Evolutionary conservation across 345 rosid genomes (phyloP).

Genomic region (Lepidium sativum): DNA sequence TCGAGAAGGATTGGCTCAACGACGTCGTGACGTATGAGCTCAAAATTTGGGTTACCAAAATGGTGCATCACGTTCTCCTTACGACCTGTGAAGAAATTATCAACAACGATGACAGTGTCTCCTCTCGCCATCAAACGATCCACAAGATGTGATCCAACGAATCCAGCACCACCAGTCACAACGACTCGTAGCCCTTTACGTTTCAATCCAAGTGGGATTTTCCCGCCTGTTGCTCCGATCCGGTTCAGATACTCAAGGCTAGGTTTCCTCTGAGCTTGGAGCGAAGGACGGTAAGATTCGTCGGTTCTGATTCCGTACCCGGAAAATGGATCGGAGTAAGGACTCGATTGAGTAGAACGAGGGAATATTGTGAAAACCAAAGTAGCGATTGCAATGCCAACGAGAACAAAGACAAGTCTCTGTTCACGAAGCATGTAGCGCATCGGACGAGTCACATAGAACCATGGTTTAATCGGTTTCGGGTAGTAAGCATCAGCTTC

Average conservation of each 20-base stretch:
- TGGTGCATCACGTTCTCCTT: conserved; percentile 71
- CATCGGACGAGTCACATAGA: conserved; percentile 44
- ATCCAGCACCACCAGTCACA: conserved; percentile 85
- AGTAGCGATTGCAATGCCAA: conserved; percentile 53
- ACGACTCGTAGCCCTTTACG: conserved; percentile 49
- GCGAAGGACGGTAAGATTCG: conserved; percentile 11
- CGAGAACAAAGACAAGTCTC: conserved; percentile 43
- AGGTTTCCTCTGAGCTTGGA: conserved; percentile 26
- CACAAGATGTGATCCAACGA: conserved; percentile 88
- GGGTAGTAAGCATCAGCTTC: conserved; percentile 65
- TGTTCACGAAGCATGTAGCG: conserved; percentile 45
- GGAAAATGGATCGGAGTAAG: conserved; percentile 11
- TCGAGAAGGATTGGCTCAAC: conserved; percentile 75
- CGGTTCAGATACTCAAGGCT: conserved; percentile 2
- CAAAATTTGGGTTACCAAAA: conserved; percentile 66
- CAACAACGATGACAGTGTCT: conserved; percentile 69
- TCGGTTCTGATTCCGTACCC: conserved; percentile 22
- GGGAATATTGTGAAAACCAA: conserved; percentile 49
- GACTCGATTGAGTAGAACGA: conserved; percentile 16
- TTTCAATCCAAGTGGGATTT: conserved; percentile 50
- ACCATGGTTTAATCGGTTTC: conserved; percentile 81
- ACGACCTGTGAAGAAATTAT: conserved; percentile 70
- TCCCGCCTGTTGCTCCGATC: conserved; percentile 35
- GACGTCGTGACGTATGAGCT: conserved; percentile 71
- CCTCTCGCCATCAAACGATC: conserved; percentile 74